These are phyloP conservation scores for Litsea cubeba DNA, from an alignment of 164 flowering plant genomes.

Conservation along the genomic window DNA sequence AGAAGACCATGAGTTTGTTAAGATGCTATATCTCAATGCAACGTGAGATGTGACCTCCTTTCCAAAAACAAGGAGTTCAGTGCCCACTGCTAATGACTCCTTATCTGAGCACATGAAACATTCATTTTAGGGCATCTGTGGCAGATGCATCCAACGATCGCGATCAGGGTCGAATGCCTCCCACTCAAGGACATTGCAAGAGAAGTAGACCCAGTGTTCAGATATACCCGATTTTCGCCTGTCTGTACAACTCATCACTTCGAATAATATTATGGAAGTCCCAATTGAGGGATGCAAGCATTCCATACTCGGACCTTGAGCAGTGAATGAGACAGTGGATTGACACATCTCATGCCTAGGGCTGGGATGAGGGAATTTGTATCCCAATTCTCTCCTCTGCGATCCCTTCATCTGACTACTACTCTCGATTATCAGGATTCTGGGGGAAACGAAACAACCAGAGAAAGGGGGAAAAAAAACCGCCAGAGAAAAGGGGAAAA, in stretches of 20 bases:
- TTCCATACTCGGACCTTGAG: not conserved
- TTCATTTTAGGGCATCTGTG: constrained; percentile 61
- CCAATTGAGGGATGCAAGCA: constrained; percentile 61
- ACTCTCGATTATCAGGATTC: not conserved
- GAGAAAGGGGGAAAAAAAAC: too few relatives aligned
- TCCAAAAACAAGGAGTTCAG: constrained; percentile 92
- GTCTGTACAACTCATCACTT: constrained; percentile 64
- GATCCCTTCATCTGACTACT: not conserved
- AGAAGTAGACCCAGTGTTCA: constrained; percentile 93
- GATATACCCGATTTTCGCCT: constrained; percentile 47
- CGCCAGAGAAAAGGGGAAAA: too few relatives aligned
- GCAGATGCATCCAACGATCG: constrained; percentile 72
- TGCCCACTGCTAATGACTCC: constrained; percentile 91
- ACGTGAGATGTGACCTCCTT: constrained; percentile 55
- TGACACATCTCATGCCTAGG: constrained; percentile 67
- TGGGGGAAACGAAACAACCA: too few relatives aligned
- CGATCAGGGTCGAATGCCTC: constrained; percentile 73
- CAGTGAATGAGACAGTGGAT: constrained; percentile 44
- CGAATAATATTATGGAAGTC: constrained; percentile 52
- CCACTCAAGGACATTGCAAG: constrained; percentile 78
- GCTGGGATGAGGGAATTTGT: constrained; percentile 40
- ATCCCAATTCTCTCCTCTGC: constrained; percentile 19
- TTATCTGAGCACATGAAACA: constrained; percentile 75
- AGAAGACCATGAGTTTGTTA: constrained; percentile 75
- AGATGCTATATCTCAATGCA: constrained; percentile 63